A percentile compares a stretch with the other conserved stretches of the same genome.
phyloP scores from a whole-genome alignment of 441 rosid genomes.

The Bocquillonia castaneifolia region DNA sequence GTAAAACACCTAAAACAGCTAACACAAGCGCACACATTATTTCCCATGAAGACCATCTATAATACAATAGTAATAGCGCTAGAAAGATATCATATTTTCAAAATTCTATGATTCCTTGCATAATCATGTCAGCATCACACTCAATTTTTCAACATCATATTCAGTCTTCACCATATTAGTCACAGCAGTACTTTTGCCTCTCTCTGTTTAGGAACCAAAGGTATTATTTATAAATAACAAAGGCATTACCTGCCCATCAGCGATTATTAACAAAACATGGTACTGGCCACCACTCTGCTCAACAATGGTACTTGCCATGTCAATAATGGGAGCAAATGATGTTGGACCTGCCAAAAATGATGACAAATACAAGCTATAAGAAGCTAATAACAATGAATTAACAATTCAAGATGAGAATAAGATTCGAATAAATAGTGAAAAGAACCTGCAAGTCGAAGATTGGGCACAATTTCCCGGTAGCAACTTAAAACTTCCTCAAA shows the following conservation, averaged over 20 bases:
- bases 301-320: slow-evolving; percentile 83
- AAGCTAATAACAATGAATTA: slow-evolving; percentile 8
- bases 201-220: background rate
- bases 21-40: background rate
- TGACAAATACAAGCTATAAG: slow-evolving; percentile 3
- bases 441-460: slow-evolving; percentile 72
- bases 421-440: background rate
- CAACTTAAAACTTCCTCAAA: slow-evolving; percentile 69
- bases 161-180: background rate
- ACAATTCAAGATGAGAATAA: slow-evolving; percentile 14
- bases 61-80: background rate
- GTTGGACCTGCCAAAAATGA: slow-evolving; percentile 61
- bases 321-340: slow-evolving; percentile 90
- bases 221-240: background rate
- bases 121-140: background rate
- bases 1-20: background rate
- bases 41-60: background rate
- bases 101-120: slow-evolving; percentile 2
- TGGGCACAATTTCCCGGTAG: slow-evolving; percentile 70
- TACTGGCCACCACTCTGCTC: slow-evolving; percentile 92
- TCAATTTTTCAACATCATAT: background rate
- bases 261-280: slow-evolving; percentile 88
- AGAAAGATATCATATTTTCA: background rate
- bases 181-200: background rate
- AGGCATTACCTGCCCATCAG: slow-evolving; percentile 84